Percentiles rank a stretch among this genome's conserved stretches.
Evolutionary conservation across 2,329 filamentous ascomycete genomes (phyloP).

Genomic region (Pezizomycotina sp.): DNA sequence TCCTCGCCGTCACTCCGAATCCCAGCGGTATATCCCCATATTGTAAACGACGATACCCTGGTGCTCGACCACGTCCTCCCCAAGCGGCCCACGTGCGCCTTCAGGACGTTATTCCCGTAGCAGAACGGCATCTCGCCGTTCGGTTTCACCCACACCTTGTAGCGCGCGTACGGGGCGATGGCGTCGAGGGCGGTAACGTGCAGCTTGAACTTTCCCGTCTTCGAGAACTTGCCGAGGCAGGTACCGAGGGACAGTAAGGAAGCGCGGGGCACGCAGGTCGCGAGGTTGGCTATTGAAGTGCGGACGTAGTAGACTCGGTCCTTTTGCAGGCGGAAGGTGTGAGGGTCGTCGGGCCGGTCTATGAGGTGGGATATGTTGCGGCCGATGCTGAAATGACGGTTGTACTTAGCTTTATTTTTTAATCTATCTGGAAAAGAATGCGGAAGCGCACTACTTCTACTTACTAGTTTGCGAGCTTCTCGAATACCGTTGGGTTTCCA

Average conservation of each 20-base stretch:
- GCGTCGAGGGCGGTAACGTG: conserved; percentile 86
- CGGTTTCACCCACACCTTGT: conserved; percentile 92
- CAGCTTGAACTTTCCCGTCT: conserved; percentile 85
- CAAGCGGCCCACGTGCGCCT: conserved; percentile 68
- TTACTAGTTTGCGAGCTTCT: conserved; percentile 87
- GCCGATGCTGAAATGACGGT: conserved; percentile 29
- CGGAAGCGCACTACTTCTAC: conserved; percentile 71
- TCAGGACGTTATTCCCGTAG: conserved; percentile 80
- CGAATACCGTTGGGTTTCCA: conserved; percentile 55
- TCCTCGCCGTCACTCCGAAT: conserved; percentile 81
- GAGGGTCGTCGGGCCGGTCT: conserved; percentile 54
- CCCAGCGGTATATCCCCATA: conserved; percentile 79
- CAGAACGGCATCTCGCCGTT: conserved; percentile 97
- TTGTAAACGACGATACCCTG: conserved; percentile 76
- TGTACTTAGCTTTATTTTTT: conserved; percentile 23
- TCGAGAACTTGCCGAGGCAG: conserved; percentile 89
- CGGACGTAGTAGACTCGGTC: conserved; percentile 83
- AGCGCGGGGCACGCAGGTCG: conserved; percentile 66
- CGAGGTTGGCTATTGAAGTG: conserved; percentile 76
- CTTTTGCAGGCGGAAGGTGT: conserved; percentile 71
- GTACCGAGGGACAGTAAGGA: conserved; percentile 76
- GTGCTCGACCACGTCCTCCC: conserved; percentile 84
- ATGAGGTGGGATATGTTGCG: conserved; percentile 49
- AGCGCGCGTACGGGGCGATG: conserved; percentile 76
- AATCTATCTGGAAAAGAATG: conserved; percentile 50